Base-by-base conservation (phyloP, 176 grass and related monocot species). In the Paspalum notatum region DNA sequence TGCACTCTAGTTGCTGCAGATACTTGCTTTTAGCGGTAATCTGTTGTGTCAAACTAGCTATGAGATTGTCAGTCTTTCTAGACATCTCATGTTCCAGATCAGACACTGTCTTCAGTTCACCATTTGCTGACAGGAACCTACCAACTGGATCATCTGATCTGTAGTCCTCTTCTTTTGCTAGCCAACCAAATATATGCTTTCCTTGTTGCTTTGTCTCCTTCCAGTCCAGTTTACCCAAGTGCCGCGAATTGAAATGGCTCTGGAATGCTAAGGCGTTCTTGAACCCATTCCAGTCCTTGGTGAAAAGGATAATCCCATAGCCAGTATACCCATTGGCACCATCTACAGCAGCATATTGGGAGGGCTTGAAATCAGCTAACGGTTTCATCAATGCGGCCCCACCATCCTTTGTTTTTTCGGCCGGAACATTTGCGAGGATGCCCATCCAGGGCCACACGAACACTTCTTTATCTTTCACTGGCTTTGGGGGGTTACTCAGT, bases 381-480 rank as follows among this genome's bases (percentile, higher is more conserved):
- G 57, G 58, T 40, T 78, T 38, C 76, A 86, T 70, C 66, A 93
- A 12, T 59, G 8, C 65, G 18, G 62, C 74, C 63, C 59, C 84
- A 56, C 27, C 78, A 15, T 46, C 52, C 6, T 78, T 11, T 2
- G 60, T 73, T 40, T 72, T 45, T 55, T 81, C 86, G 3, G 15
- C 65, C 43, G 83, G 76, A 53, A 89, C 80, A 43, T 92, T 92
- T 10, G 81, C 48, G 2, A 87, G 50, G 80, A 92, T 48, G 21
- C 87, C 87, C 90, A 89, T 92, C 90, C 87, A 92, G 1, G 87
- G 87, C 44, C 60, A 89, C 17, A 92, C 91, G 51, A 87, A 89
- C 12, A 68, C 9, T 37, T 92, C 84, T 24, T 47, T 22, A 5
- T 89, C 84, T 47, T 54, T 55, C 52, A 64, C 41, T 40, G 82